Base-by-base conservation (phyloP, 768 basidiomycete species). In the Pisolithus sp. region DNA sequence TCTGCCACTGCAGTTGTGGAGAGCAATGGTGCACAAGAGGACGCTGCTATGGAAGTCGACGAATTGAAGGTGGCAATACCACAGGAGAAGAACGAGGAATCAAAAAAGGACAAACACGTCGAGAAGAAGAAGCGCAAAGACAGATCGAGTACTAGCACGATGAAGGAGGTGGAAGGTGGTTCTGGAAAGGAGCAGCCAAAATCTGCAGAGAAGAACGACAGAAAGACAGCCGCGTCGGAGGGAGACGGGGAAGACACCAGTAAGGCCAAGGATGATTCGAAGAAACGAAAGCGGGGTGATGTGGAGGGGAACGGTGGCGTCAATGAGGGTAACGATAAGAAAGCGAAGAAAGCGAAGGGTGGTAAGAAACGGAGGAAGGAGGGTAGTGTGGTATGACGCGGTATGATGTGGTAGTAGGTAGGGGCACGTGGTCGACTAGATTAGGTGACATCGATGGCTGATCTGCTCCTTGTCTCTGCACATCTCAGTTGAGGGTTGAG, bases 361-460 rank as follows among this genome's bases (percentile, higher is more conserved):
- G 42, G 42, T 13, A 44, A 21, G 24, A 46, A 7, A 18, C 2
- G 18, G n/a, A 26, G 44, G 30, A n/a, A n/a, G 15, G 18, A 15
- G 4, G 40, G 40, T 41, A 42, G 23, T 42, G 6, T 1, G 30
- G 30, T 10, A 26, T 26, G 26, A 26, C 5, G 5, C 7, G 7
- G 26, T 6, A 26, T 26, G 7, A 26, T n/a, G 26, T 26, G 26
- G 34, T 34, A 34, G 34, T 34, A 31, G 12, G 13, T 12, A 34
- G 13, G 34, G 13, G 17, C 64, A 64, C 59, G 53, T 63, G 56
- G 50, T 52, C 23, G 56, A 50, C 65, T 62, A 51, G 53, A 69
- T 69, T 69, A 59, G 59, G 65, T 41, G 44, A 62, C 56, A 65
- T 68, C 65, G 67, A 68, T 66, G 58, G 57, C 49, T 55, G 65